Base-by-base conservation (phyloP, 139 green algal genomes). In the Pedinophyceae sp. region DNA sequence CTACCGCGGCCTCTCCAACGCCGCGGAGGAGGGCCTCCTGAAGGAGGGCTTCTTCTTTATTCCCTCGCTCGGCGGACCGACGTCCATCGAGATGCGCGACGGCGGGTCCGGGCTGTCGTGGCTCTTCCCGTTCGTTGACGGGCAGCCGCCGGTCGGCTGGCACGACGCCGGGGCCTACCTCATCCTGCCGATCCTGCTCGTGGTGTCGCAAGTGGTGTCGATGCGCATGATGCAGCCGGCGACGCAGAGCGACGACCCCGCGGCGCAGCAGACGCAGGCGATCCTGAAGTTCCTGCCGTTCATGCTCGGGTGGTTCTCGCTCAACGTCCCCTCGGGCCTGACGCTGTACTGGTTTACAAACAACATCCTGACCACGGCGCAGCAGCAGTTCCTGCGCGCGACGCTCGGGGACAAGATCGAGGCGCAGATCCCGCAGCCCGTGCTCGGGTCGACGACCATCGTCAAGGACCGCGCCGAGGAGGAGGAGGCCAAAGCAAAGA, bases 341-440 rank as follows among this genome's bases (percentile, higher is more conserved):
- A 95, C 83, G 0, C 76, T 99, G 7, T 99, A 99, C 79, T 99
- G 91, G 91, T 94, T 97, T 48, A 74, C 80, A 26, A 97, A 97
- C 81, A 97, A 95, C 75, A 59, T 95, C 22, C 67, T 97, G 30
- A 87, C 69, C 52, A 95, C 87, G 3, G 84, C 61, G 27, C 85
- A 94, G 66, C 81, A 89, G 66, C 63, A 70, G 30, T 66, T 69
- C 50, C 60, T 79, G 0, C 54, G 65, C 16, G 63, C 61, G 22
- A 61, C n/a, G 27, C 29, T 30, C 40, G 0, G 17, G 40, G 27
- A 26, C 26, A 4, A 19, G 27, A 38, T 2, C 27, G 1, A 29
- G 28, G n/a, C 28, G 52, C 17, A 43, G 28, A 22, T 48, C 41
- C 13, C 28, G 34, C 34, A 43, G 34, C n/a, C n/a, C 55, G 30